phyloP scores from a whole-genome alignment of 2,329 filamentous ascomycete genomes.

The Claviceps capensis region DNA sequence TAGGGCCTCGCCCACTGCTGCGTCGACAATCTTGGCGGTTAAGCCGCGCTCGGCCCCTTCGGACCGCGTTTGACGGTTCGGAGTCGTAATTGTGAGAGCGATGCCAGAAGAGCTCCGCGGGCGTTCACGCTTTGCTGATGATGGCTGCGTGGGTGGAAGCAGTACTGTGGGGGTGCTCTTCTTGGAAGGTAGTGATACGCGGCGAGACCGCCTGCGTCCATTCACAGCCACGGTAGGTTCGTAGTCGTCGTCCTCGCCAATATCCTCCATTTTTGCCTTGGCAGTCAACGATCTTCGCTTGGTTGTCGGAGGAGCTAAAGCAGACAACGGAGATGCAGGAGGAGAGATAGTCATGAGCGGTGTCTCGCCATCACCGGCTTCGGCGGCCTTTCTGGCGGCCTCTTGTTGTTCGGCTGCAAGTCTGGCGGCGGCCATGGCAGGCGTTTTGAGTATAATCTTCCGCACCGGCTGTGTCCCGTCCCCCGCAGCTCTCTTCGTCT shows the following conservation, averaged over 20 bases:
- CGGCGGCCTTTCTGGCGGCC: constrained; percentile 8
- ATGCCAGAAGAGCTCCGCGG: constrained; percentile 5
- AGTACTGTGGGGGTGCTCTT: constrained; percentile 10
- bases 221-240: constrained; percentile 21
- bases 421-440: constrained; percentile 16
- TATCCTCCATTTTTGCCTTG: constrained; percentile 18
- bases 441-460: constrained; percentile 33
- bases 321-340: constrained; percentile 8
- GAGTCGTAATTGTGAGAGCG: constrained; percentile 7
- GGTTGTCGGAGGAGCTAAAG: constrained; percentile 10
- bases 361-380: constrained; percentile 11
- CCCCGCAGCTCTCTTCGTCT: constrained; percentile 28
- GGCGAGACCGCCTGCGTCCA: constrained; percentile 20
- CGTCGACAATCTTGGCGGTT: constrained; percentile 39
- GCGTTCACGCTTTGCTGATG: constrained; percentile 1
- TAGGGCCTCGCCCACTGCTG: constrained; percentile 45
- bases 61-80: constrained; percentile 7
- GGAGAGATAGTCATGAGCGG: constrained; percentile 3
- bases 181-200: constrained; percentile 16
- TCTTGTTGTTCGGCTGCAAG: constrained; percentile 10
- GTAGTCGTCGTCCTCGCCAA: constrained; percentile 28
- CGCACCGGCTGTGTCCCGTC: constrained; percentile 19
- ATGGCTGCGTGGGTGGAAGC: neutral
- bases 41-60: constrained; percentile 27
- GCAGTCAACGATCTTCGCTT: constrained; percentile 11